Evolutionary conservation across 208 protist species (phyloP).

Genomic region (Tritrichomonas foetus): DNA sequence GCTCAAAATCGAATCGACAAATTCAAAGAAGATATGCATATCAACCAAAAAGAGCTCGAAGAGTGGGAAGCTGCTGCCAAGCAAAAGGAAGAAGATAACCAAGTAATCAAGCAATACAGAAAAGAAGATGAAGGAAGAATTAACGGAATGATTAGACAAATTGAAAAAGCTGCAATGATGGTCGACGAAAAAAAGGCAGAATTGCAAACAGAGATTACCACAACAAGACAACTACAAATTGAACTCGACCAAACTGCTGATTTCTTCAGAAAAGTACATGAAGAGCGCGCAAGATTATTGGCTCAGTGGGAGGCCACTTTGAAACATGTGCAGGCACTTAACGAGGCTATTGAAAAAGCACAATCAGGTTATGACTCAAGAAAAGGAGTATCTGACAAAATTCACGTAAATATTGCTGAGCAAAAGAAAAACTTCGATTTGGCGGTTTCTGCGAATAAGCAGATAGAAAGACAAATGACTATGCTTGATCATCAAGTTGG

Average conservation of each 20-base stretch:
- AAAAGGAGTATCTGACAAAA: neutral
- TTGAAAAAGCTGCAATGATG: neutral
- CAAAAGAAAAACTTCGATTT: neutral
- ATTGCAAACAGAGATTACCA: slow-evolving; percentile 30
- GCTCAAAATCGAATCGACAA: neutral
- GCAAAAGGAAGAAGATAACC: slow-evolving; percentile 39
- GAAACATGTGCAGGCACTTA: neutral
- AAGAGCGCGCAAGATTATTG: neutral
- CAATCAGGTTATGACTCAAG: neutral
- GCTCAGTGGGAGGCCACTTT: slow-evolving; percentile 36
- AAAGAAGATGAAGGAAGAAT: slow-evolving; percentile 31
- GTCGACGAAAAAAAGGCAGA: neutral
- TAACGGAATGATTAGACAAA: neutral
- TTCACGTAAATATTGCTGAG: neutral
- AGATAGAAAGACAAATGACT: neutral
- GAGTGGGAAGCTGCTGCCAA: neutral
- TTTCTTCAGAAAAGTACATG: neutral
- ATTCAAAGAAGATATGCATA: neutral
- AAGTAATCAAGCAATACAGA: neutral
- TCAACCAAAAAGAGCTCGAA: slow-evolving; percentile 11
- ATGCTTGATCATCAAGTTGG: neutral
- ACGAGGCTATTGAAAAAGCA: neutral
- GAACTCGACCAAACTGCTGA: slow-evolving; percentile 8
- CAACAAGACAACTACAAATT: slow-evolving; percentile 28
- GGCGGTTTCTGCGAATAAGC: neutral